A percentile compares a stretch with the other conserved stretches of the same genome.
These are phyloP conservation scores for Acacia confusa DNA, from an alignment of 306 rosid genomes.

Conservation along the genomic window DNA sequence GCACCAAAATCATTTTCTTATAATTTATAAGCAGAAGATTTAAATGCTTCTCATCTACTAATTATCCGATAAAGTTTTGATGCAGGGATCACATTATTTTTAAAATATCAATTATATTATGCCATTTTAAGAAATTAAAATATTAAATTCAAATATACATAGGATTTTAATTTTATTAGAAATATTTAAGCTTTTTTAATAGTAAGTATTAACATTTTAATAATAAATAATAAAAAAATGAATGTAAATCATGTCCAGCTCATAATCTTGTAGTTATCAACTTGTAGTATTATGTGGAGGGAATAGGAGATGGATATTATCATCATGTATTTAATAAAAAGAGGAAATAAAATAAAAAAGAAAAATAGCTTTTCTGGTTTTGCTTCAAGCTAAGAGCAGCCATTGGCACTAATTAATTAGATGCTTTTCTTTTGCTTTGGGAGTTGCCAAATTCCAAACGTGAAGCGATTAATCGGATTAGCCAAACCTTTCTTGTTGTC, in stretches of 20 bases:
- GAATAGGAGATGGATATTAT: not conserved
- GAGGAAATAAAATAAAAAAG: not conserved
- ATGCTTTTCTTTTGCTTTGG: slow-evolving; percentile 19
- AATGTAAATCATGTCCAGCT: not conserved
- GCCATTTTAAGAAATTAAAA: not conserved
- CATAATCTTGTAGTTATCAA: not conserved
- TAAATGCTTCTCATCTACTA: not conserved
- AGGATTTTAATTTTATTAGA: too few species aligned
- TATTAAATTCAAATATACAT: not conserved
- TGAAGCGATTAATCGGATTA: not conserved
- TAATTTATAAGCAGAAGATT: not conserved
- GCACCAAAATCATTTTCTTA: not conserved
- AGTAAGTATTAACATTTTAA: not conserved
- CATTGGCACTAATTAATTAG: not conserved
- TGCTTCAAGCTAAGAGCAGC: slow-evolving; percentile 19
- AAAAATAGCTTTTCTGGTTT: not conserved
- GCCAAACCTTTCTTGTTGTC: not conserved
- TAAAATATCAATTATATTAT: not conserved
- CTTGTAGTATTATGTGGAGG: not conserved
- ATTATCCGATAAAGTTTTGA: not conserved
- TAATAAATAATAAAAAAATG: not conserved
- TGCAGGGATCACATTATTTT: not conserved
- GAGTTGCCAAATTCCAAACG: slow-evolving; percentile 7
- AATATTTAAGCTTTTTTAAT: not conserved
- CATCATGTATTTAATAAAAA: not conserved